Evolutionary conservation across 2,329 filamentous ascomycete genomes (phyloP).

Genomic region (Aspergillus jensenii): DNA sequence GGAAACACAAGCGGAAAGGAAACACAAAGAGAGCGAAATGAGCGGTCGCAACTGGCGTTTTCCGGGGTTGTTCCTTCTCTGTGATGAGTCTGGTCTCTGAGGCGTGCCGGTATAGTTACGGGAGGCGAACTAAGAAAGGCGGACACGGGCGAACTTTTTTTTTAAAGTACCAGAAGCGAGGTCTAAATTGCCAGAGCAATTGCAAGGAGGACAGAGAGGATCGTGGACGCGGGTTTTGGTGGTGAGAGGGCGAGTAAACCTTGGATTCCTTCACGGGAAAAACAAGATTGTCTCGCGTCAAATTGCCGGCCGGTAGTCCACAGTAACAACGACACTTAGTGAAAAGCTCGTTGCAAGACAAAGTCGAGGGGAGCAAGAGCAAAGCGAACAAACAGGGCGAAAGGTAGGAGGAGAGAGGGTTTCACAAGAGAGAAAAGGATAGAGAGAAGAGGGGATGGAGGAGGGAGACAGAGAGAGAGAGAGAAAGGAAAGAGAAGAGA

Average conservation of each 20-base stretch:
- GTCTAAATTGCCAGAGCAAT: constrained; percentile 10
- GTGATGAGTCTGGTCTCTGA: constrained; percentile 7
- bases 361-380: constrained; percentile 18
- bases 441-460: constrained; percentile 12
- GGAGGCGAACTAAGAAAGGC: constrained; percentile 7
- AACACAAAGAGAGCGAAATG: constrained; percentile 26
- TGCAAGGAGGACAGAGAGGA: constrained; percentile 11
- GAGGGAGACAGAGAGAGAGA: constrained; percentile 4
- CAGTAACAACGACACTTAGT: constrained; percentile 51
- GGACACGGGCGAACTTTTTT: constrained; percentile 5
- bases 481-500: constrained; percentile 7
- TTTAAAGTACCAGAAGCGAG: constrained; percentile 8
- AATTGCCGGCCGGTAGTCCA: constrained; percentile 27
- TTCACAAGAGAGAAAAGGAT: constrained; percentile 42
- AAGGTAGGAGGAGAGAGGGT: constrained; percentile 47
- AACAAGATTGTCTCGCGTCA: constrained; percentile 24
- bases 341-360: constrained; percentile 48
- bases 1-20: constrained; percentile 11
- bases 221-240: constrained; percentile 7
- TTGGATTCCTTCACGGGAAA: constrained; percentile 13
- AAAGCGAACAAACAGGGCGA: constrained; percentile 11
- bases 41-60: constrained; percentile 22
- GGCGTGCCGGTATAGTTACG: constrained; percentile 6
- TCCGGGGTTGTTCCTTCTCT: constrained; percentile 18
- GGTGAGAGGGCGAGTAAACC: constrained; percentile 4